A percentile compares a stretch with the other conserved stretches of the same genome.
Evolutionary conservation across 2,329 filamentous ascomycete genomes (phyloP).

Genomic region (Fusarium sp.): DNA sequence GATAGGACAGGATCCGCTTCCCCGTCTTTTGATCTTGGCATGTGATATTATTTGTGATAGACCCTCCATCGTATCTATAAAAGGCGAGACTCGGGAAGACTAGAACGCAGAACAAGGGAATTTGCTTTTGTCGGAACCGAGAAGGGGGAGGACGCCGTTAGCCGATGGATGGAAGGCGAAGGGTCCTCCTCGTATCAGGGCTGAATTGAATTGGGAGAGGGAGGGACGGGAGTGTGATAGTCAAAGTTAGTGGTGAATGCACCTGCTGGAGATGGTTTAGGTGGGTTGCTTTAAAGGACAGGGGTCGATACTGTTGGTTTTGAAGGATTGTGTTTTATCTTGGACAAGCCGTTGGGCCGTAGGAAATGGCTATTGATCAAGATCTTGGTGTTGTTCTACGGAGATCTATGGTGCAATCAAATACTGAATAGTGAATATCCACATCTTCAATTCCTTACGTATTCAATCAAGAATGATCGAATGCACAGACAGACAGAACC

Average conservation of each 20-base stretch:
- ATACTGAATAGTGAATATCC: not conserved
- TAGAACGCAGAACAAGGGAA: not conserved
- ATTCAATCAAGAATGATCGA: not conserved
- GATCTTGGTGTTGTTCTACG: not conserved
- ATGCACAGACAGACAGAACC: conserved; percentile 16
- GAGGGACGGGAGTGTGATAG: conserved; percentile 31
- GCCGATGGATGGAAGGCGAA: conserved; percentile 7
- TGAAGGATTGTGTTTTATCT: conserved; percentile 6
- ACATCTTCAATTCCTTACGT: conserved; percentile 1
- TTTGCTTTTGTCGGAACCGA: conserved; percentile 26
- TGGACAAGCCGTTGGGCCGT: not conserved
- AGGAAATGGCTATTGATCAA: not conserved
- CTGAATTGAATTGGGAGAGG: conserved; percentile 6
- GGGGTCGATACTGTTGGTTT: conserved; percentile 24
- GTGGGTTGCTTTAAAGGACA: conserved; percentile 18
- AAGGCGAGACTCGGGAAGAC: not conserved
- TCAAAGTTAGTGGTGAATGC: conserved; percentile 31
- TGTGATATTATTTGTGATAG: conserved; percentile 20
- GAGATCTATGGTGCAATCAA: not conserved
- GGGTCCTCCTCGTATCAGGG: conserved; percentile 1
- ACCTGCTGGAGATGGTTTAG: conserved; percentile 39
- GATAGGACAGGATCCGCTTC: conserved; percentile 31
- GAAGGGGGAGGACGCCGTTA: conserved; percentile 22
- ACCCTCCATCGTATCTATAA: not conserved
- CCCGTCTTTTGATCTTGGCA: conserved; percentile 29